Base-by-base conservation (phyloP, 208 protist species). In the Trypanosoma mega region DNA sequence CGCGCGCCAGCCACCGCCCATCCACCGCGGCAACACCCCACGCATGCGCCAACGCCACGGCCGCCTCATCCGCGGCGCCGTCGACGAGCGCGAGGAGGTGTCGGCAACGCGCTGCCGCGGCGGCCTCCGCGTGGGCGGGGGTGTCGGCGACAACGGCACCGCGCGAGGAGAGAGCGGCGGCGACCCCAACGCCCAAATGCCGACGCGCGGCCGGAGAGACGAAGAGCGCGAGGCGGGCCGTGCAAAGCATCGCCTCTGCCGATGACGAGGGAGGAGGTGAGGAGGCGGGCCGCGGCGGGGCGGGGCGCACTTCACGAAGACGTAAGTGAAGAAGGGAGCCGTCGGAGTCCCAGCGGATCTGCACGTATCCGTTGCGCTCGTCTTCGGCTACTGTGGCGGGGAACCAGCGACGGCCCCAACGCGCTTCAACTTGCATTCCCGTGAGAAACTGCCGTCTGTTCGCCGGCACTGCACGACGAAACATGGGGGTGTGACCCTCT, bases 331-430 rank as follows among this genome's bases (percentile, higher is more conserved):
- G 29, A 11, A 77, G 39, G 7, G 80, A 80, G 14, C 44, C 73
- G 55, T 92, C 80, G 29, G 80, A 76, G 14, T 70, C 66, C 80
- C 81, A 85, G 24, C 71, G 55, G 54, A 92, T 70, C 56, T 85
- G 79, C 60, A 89, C 81, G 51, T 80, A 89, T 23, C 79, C 79
- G 57, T 77, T 70, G 3, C 68, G 59, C 47, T 79, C 76, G 2
- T 68, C 65, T 37, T 76, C 74, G 1, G 51, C 69, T 2, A 87
- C 63, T 14, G 61, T 55, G 5, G 81, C 85, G 0, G 64, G 61
- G 59, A 72, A 85, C 82, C 85, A 92, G 26, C 61, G 51, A 21
- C 72, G 43, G 7, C 79, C 85, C 82, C 75, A 83, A 1, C 68
- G 70, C 3, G 51, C 78, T 61, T 89, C 73, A 34, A 92, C 82